These are phyloP conservation scores for Tubosaeta sp. DNA, from an alignment of 768 basidiomycete genomes.

Conservation along the genomic window DNA sequence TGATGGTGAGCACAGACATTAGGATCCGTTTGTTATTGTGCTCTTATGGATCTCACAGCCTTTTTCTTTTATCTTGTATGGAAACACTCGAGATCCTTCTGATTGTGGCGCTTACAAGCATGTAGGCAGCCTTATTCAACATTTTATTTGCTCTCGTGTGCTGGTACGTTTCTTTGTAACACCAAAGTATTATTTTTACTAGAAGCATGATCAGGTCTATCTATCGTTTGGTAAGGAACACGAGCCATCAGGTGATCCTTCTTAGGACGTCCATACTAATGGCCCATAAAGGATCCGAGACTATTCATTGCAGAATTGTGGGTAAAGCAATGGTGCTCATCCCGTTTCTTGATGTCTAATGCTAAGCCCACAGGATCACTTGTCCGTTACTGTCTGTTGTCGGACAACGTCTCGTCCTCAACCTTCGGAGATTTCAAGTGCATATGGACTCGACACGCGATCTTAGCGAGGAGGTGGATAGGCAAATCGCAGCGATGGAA, in stretches of 20 bases:
- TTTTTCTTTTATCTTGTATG: not conserved
- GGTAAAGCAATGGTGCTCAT: not conserved
- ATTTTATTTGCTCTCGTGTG: too few relatives aligned
- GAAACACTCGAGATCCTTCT: too few relatives aligned
- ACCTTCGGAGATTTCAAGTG: slow-evolving; percentile 6
- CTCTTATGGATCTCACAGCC: too few relatives aligned
- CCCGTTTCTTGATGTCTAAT: not conserved
- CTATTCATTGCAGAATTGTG: not conserved
- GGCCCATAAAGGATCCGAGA: not conserved
- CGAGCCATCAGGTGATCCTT: not conserved
- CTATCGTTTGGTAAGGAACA: slow-evolving; percentile 1
- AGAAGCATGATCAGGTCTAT: slow-evolving; percentile 3
- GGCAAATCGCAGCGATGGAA: not conserved
- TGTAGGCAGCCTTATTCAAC: too few relatives aligned
- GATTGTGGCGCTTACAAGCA: too few relatives aligned
- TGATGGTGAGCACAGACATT: too few relatives aligned
- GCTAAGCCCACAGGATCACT: not conserved
- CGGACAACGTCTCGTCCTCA: slow-evolving; percentile 19
- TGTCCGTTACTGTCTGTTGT: not conserved
- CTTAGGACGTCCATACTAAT: too few relatives aligned
- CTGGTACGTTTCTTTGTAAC: too few relatives aligned
- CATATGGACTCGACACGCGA: not conserved
- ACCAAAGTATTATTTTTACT: not conserved
- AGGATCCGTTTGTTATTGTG: too few relatives aligned
- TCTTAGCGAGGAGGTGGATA: not conserved